A percentile compares a stretch with the other conserved stretches of the same genome.
These are phyloP conservation scores for Eurotiales sp. DNA, from an alignment of 2,329 filamentous ascomycete genomes.

Conservation along the genomic window DNA sequence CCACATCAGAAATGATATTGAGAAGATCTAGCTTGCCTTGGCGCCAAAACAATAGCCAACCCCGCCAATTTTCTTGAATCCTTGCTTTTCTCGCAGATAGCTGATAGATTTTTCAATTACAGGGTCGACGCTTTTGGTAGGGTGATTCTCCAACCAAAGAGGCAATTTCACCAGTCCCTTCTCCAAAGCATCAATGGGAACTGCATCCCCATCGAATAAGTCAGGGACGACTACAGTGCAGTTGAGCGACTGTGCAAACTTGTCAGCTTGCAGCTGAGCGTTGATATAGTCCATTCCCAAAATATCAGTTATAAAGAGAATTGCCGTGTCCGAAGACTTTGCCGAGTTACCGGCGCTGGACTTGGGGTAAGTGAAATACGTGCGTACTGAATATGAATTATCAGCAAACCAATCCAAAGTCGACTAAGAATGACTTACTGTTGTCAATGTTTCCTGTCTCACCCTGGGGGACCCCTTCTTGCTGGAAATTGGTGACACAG, in stretches of 20 bases:
- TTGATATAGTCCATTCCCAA: conserved; percentile 56
- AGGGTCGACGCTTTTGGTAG: conserved; percentile 52
- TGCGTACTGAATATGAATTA: conserved; percentile 39
- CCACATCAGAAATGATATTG: background rate
- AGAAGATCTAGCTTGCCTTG: conserved; percentile 47
- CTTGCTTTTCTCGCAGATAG: conserved; percentile 54
- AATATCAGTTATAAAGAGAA: conserved; percentile 57
- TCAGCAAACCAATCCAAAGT: background rate
- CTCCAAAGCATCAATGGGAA: conserved; percentile 50
- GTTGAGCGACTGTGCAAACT: conserved; percentile 65
- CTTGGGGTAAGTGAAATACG: conserved; percentile 55
- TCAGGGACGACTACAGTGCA: conserved; percentile 68
- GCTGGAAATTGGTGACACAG: conserved; percentile 49
- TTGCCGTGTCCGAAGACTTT: conserved; percentile 49
- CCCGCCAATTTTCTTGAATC: conserved; percentile 58
- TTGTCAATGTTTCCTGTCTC: conserved; percentile 46
- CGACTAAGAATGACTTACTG: conserved; percentile 29
- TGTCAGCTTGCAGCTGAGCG: conserved; percentile 65
- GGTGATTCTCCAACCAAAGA: conserved; percentile 47
- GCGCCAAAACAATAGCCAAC: conserved; percentile 75
- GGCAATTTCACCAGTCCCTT: conserved; percentile 48
- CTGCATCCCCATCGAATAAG: conserved; percentile 63
- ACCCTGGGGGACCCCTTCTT: conserved; percentile 48
- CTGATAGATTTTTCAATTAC: conserved; percentile 51
- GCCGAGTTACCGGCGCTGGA: conserved; percentile 28